A percentile compares a stretch with the other conserved stretches of the same genome.
Conservation (phyloP, 1,284 basidiomycete species). For the Pholiota adiposa region DNA sequence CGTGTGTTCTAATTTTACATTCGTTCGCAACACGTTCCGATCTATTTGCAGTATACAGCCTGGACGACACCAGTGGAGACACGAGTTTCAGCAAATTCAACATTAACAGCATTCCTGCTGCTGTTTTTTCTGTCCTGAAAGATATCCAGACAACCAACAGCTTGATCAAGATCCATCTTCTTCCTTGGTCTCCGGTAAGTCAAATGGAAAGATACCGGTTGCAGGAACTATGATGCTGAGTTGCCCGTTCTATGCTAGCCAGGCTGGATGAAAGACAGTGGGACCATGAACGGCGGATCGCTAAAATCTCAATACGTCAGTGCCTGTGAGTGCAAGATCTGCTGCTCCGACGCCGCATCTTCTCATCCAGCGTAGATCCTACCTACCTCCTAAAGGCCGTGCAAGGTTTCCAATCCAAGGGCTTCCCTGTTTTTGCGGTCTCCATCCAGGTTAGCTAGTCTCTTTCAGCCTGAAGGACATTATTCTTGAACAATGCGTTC, state of each 20-base stretch:
- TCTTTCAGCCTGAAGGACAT: neutral
- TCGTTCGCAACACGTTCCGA: neutral
- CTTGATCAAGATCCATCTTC: conserved; percentile 45
- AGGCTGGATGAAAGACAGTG: conserved; percentile 57
- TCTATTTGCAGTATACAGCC: conserved; percentile 45
- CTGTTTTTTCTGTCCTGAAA: conserved; percentile 52
- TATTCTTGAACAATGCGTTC: neutral
- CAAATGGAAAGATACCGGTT: neutral
- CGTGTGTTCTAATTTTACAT: conserved; percentile 29
- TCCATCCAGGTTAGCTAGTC: conserved; percentile 39
- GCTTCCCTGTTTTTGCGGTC: conserved; percentile 53
- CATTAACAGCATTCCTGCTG: conserved; percentile 49
- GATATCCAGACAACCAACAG: conserved; percentile 53
- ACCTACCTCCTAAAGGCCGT: conserved; percentile 57
- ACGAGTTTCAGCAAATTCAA: conserved; percentile 51
- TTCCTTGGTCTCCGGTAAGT: conserved; percentile 61
- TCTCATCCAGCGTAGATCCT: conserved; percentile 39
- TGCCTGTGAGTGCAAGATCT: conserved; percentile 21
- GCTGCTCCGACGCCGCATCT: neutral
- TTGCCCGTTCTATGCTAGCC: conserved; percentile 39
- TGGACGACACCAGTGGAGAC: conserved; percentile 52
- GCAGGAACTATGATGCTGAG: neutral
- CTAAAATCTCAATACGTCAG: conserved; percentile 35
- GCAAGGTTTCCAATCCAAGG: conserved; percentile 53
- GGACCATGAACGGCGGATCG: conserved; percentile 53